phyloP scores from a whole-genome alignment of 257 asterid genomes.

The Nicotiana benthamiana region DNA sequence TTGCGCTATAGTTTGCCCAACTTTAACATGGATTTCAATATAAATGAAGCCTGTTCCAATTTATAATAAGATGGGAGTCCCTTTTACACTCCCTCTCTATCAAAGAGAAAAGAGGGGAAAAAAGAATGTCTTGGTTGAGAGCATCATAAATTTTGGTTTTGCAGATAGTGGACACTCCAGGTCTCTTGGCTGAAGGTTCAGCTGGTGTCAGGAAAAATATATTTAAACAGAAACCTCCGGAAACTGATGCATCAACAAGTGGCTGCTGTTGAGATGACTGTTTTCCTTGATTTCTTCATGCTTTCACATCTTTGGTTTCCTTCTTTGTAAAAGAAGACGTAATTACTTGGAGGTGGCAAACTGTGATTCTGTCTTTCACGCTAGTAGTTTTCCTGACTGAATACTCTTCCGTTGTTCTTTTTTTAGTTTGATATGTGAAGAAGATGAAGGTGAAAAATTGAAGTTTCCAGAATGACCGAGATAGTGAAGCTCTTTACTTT shows the following conservation, averaged over 20 bases:
- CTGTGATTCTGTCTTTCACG: neutral
- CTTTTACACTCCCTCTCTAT: neutral
- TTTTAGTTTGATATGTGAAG: neutral
- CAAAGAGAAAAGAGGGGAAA: neutral
- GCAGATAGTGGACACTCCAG: constrained; percentile 91
- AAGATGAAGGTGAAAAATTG: neutral
- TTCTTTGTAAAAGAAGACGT: neutral
- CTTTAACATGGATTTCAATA: neutral
- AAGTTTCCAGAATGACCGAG: too few species aligned
- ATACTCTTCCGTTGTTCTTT: neutral
- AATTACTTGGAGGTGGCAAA: neutral
- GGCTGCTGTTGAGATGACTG: constrained; percentile 63
- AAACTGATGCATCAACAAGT: constrained; percentile 56
- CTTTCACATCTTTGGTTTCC: neutral
- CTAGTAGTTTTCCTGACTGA: neutral
- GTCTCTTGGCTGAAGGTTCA: constrained; percentile 78
- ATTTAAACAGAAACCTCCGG: constrained; percentile 85
- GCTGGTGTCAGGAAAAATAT: constrained; percentile 72
- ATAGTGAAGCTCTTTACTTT: too few species aligned
- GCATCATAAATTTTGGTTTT: neutral
- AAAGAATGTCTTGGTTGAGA: neutral
- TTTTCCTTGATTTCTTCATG: neutral
- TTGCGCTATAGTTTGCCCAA: neutral
- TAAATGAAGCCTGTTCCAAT: neutral
- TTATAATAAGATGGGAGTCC: neutral